A percentile compares a stretch with the other conserved stretches of the same genome.
These are phyloP conservation scores for Paxillus involutus DNA, from an alignment of 768 basidiomycete genomes.

Conservation along the genomic window DNA sequence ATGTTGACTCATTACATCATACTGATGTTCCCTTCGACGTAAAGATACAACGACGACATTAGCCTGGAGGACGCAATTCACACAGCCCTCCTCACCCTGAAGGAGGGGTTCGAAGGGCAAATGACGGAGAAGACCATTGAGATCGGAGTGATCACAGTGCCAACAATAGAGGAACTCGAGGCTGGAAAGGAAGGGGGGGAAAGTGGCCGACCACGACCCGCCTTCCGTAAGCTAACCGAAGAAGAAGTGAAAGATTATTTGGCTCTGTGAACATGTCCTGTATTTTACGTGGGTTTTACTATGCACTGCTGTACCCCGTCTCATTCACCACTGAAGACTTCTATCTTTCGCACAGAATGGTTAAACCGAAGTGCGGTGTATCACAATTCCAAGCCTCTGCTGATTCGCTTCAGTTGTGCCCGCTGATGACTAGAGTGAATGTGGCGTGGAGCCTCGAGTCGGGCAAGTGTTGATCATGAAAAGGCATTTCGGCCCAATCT, in stretches of 20 bases:
- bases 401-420: constrained; percentile 3
- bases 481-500: constrained; percentile 18
- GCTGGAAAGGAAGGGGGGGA: constrained; percentile 68
- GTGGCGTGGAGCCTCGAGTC: constrained; percentile 7
- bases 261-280: constrained; percentile 58
- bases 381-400: constrained; percentile 1
- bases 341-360: constrained; percentile 9
- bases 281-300: constrained; percentile 32
- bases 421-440: constrained; percentile 7
- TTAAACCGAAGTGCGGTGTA: constrained; percentile 1
- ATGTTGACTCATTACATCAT: constrained; percentile 21
- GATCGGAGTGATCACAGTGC: constrained; percentile 93
- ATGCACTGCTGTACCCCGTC: constrained; percentile 10
- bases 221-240: constrained; percentile 94
- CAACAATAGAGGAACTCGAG: constrained; percentile 57
- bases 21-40: constrained; percentile 19
- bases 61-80: constrained; percentile 99
- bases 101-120: constrained; percentile 99
- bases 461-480: constrained; percentile 27
- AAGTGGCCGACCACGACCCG: constrained; percentile 74
- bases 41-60: constrained; percentile 98
- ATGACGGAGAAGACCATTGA: constrained; percentile 99
- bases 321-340: constrained; percentile 14
- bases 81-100: constrained; percentile 94
- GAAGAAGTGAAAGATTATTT: constrained; percentile 97